Evolutionary conservation across 257 asterid genomes (phyloP).

Genomic region (Nyctanthes arbortristis): DNA sequence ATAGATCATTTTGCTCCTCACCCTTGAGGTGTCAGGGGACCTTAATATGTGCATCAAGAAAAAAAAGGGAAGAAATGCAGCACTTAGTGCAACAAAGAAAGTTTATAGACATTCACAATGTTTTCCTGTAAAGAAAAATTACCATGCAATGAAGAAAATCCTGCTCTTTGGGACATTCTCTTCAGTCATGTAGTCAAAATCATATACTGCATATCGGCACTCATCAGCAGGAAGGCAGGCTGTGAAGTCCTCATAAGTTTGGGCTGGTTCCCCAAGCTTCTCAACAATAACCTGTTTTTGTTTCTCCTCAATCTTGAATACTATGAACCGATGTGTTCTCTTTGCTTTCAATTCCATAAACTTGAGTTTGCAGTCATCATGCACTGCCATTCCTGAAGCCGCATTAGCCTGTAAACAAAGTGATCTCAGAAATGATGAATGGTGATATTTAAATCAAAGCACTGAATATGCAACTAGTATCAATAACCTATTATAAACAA

Average conservation of each 20-base stretch:
- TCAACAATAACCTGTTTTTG: conserved; percentile 47
- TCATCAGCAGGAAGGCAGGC: conserved; percentile 44
- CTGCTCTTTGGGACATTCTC: conserved; percentile 44
- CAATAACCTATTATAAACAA: neutral
- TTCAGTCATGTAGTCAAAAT: conserved; percentile 38
- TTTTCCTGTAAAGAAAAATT: conserved; percentile 1
- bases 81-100: neutral
- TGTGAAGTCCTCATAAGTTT: conserved; percentile 41
- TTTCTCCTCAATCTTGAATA: conserved; percentile 48
- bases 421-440: neutral
- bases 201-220: conserved; percentile 46
- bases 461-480: neutral
- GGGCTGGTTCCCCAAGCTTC: conserved; percentile 39
- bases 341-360: conserved; percentile 42
- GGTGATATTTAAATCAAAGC: neutral
- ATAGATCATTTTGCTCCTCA: conserved; percentile 47
- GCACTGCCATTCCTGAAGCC: conserved; percentile 47
- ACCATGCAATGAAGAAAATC: conserved; percentile 49
- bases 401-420: conserved; percentile 37
- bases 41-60: conserved; percentile 15
- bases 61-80: neutral
- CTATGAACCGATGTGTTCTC: conserved; percentile 38
- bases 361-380: conserved; percentile 42
- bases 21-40: conserved; percentile 43
- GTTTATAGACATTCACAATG: neutral